Evolutionary conservation across 352 stramenopile species (phyloP).

Genomic region (Phytophthora sojae): DNA sequence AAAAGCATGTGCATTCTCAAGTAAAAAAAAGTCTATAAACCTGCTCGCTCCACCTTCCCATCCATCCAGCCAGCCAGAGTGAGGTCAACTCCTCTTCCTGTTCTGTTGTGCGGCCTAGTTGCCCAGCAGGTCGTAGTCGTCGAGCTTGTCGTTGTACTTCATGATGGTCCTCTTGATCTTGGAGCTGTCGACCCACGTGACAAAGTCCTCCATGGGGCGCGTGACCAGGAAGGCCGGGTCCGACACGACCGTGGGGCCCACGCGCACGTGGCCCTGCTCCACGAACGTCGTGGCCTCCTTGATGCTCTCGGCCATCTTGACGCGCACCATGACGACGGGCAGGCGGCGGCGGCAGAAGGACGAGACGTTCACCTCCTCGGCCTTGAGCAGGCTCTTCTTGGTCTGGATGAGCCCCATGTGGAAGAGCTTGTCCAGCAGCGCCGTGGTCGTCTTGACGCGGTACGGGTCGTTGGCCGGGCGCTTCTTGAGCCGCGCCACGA

Average conservation of each 20-base stretch:
- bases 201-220: constrained; percentile 99
- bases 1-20: constrained; percentile 26
- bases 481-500: constrained; percentile 96
- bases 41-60: constrained; percentile 4
- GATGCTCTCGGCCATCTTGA: constrained; percentile 99
- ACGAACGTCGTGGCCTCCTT: constrained; percentile 98
- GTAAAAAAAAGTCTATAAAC: constrained; percentile 19
- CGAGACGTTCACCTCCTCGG: constrained; percentile 97
- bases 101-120: constrained; percentile 64
- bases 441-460: constrained; percentile 96
- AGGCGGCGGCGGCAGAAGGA: constrained; percentile 96
- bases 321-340: constrained; percentile 98
- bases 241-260: constrained; percentile 91
- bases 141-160: constrained; percentile 99
- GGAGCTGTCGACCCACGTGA: constrained; percentile 98
- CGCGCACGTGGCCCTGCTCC: constrained; percentile 98
- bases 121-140: constrained; percentile 99
- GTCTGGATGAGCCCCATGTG: constrained; percentile 98
- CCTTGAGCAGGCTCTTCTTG: constrained; percentile 97
- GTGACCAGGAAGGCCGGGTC: constrained; percentile 98
- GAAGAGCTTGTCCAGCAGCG: constrained; percentile 98
- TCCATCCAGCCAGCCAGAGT: not conserved
- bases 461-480: constrained; percentile 95
- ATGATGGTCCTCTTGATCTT: constrained; percentile 98
- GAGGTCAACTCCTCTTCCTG: not conserved